Percentiles rank a stretch among this genome's conserved stretches.
Evolutionary conservation across 768 basidiomycete species (phyloP).

Genomic region (Amanita subjunquillea): DNA sequence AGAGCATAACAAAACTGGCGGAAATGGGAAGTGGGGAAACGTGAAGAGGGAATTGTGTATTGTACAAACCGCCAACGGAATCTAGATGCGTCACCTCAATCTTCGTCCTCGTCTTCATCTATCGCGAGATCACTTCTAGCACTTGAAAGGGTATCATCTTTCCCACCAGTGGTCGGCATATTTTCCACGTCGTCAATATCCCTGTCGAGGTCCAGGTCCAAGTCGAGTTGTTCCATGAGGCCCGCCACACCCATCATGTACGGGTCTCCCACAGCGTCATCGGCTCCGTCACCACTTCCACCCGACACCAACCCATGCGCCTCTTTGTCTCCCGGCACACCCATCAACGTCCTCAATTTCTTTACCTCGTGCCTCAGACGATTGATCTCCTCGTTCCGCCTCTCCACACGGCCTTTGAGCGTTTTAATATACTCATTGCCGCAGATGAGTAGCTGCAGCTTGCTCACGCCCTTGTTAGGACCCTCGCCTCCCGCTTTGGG

Average conservation of each 20-base stretch:
- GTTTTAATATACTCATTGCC: conserved; percentile 82
- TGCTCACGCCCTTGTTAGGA: conserved; percentile 93
- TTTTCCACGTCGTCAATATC: conserved; percentile 6
- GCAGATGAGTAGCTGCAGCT: conserved; percentile 83
- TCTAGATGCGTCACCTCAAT: not conserved
- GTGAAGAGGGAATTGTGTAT: not conserved
- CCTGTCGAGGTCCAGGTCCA: conserved; percentile 5
- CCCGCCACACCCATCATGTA: not conserved
- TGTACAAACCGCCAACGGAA: not conserved
- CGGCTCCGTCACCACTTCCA: not conserved
- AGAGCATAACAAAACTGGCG: no score
- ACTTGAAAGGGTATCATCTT: not conserved
- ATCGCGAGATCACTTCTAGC: not conserved
- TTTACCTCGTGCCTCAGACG: conserved; percentile 56
- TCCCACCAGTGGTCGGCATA: not conserved
- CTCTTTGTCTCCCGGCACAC: conserved; percentile 20
- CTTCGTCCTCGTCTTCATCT: conserved; percentile 3
- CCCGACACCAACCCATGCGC: not conserved
- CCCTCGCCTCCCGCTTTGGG: conserved; percentile 80
- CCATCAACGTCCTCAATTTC: conserved; percentile 35
- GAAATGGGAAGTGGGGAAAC: no score
- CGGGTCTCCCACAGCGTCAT: not conserved
- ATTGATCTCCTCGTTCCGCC: conserved; percentile 72
- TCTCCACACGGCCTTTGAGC: conserved; percentile 67
- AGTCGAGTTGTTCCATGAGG: conserved; percentile 2